These are phyloP conservation scores for Linnemannia hyalina DNA, from an alignment of 192 early-diverging fungal genomes.

Conservation along the genomic window DNA sequence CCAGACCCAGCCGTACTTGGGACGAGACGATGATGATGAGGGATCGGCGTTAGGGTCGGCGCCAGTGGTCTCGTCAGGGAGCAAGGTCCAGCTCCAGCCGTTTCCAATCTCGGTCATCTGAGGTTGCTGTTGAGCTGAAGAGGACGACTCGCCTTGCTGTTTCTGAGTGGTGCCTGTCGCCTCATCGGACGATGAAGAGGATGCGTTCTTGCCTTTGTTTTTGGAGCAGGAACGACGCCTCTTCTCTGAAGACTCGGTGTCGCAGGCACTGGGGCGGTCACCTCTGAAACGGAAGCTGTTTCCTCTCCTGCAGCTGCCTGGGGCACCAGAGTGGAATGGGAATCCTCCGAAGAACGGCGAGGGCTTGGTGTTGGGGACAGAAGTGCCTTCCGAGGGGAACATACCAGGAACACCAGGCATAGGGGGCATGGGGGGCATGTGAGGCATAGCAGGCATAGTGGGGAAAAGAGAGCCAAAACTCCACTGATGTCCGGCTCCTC, in stretches of 20 bases:
- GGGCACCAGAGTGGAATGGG: conserved; percentile 22
- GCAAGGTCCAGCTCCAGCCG: conserved; percentile 44
- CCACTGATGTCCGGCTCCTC: conserved; percentile 20
- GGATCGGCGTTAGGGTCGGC: not conserved
- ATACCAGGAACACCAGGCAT: not conserved
- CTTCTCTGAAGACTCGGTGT: conserved; percentile 20
- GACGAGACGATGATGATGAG: conserved; percentile 10
- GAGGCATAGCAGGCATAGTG: conserved; percentile 29
- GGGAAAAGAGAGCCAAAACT: conserved; percentile 6
- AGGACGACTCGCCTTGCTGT: conserved; percentile 21
- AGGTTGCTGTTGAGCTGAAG: conserved; percentile 25
- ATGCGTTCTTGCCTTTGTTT: conserved; percentile 2
- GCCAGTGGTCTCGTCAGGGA: conserved; percentile 5
- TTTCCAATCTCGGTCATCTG: conserved; percentile 29
- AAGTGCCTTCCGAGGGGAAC: not conserved
- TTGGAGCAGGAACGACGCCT: not conserved
- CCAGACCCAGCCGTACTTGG: conserved; percentile 56
- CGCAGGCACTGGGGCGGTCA: conserved; percentile 23
- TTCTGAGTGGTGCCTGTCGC: not conserved
- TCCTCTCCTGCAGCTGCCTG: conserved; percentile 24
- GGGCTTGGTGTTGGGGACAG: conserved; percentile 15
- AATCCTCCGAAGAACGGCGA: conserved; percentile 38
- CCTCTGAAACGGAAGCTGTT: conserved; percentile 12
- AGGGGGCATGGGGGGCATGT: conserved; percentile 24
- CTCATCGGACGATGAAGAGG: not conserved